Evolutionary conservation across 192 early-diverging fungal species (phyloP), one percentile per base, ranked within the genome.

Genomic region (Linnemannia hyalina): DNA sequence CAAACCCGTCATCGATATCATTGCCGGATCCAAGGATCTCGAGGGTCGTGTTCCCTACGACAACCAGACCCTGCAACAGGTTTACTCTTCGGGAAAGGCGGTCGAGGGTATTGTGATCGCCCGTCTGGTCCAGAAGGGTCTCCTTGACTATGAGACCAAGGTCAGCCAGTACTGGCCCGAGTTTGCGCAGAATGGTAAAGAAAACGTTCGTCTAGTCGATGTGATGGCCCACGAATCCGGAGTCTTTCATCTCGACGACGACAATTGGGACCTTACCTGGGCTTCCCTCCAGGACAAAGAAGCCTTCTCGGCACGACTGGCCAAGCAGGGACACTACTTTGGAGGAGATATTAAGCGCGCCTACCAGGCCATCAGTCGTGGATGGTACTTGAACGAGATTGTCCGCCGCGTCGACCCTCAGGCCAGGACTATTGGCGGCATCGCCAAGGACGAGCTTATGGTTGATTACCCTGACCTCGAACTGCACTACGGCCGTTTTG

Each of bases 351-450:
- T 80, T 22, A 82, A 76, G 22, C 87, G 87, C 29, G 89, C 92
- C 6, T 95, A 95, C 74, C 93, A 95, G 54, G 92, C 92, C 13
- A 84, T 93, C 29, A 92, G 92, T 0, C 90, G 93, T 20, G 95
- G 94, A 20, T 95, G 93, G 93, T 95, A 94, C 78, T 49, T 95
- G 36, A 96, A 96, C 81, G 94, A 95, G 80, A 78, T 96, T 76
- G 92, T 93, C n/a, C 88, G 92, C 1, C 89, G 95, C 1, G 93
- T 89, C 15, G 93, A 94, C 77, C 91, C 92, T 13, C 65, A 89
- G 52, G 81, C 88, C 22, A 90, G 93, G 29, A 91, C 93, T 0
- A 89, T 96, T 52, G 93, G 93, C 4, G 77, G 90, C 11, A 91
- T 95, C 36, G 88, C 91, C n/a, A 68, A 79, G 32, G 82, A 94